These are phyloP conservation scores for Mortierella sp. DNA, from an alignment of 371 early-diverging fungal species.

Conservation along the genomic window DNA sequence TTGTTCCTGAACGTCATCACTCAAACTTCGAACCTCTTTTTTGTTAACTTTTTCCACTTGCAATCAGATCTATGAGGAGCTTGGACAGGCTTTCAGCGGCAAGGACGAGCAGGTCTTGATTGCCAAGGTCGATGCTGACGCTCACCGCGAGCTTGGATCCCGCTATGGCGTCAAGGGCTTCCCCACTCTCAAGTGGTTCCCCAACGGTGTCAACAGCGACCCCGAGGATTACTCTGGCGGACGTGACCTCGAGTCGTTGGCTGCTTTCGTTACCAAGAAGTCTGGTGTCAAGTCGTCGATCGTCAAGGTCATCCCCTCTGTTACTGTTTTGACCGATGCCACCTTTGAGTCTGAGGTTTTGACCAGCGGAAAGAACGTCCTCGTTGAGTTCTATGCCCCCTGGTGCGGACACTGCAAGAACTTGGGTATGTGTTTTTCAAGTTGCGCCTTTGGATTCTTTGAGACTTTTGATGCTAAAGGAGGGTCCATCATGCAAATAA, in stretches of 20 bases:
- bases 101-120: constrained; percentile 82
- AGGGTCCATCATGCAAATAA: not conserved
- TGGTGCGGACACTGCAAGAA: constrained; percentile 93
- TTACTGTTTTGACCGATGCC: constrained; percentile 50
- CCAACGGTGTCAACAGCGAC: constrained; percentile 77
- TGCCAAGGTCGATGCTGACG: constrained; percentile 93
- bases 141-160: constrained; percentile 81
- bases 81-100: constrained; percentile 82
- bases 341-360: constrained; percentile 56
- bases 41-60: not conserved
- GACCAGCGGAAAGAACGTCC: constrained; percentile 58
- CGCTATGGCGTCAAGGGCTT: constrained; percentile 85
- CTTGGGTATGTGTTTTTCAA: constrained; percentile 61
- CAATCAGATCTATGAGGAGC: constrained; percentile 76
- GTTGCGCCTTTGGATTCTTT: not conserved
- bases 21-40: not conserved
- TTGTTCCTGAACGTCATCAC: constrained; percentile 3
- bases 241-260: constrained; percentile 84
- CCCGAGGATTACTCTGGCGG: constrained; percentile 88
- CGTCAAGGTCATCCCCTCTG: constrained; percentile 50
- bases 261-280: constrained; percentile 83
- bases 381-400: constrained; percentile 89
- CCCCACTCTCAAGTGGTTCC: constrained; percentile 96
- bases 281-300: constrained; percentile 62
- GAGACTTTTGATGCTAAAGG: not conserved